Percentiles rank a stretch among this genome's conserved stretches.
Conservation (phyloP, 257 asterid species). For the Nicotiana benthamiana region DNA sequence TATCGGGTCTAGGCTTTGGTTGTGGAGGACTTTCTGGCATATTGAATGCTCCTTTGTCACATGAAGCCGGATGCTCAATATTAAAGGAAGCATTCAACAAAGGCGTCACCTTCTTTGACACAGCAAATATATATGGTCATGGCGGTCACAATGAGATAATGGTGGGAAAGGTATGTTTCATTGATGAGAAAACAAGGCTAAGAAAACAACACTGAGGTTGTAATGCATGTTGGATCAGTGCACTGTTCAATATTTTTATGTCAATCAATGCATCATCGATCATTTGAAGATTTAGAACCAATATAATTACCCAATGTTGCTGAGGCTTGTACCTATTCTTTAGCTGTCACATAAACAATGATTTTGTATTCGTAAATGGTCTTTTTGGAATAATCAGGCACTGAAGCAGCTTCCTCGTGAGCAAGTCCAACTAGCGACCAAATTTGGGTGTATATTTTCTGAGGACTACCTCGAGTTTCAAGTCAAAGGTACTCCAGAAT, state of each 20-base stretch:
- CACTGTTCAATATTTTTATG: neutral
- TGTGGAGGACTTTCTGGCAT: conserved; percentile 46
- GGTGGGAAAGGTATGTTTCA: conserved; percentile 41
- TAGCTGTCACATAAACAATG: neutral
- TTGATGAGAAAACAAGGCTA: neutral
- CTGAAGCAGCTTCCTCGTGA: conserved; percentile 28
- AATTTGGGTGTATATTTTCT: conserved; percentile 18
- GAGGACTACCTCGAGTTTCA: neutral
- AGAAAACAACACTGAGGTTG: neutral
- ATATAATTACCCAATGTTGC: neutral
- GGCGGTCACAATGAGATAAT: conserved; percentile 32
- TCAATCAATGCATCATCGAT: neutral
- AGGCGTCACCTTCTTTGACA: conserved; percentile 52
- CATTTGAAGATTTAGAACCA: neutral
- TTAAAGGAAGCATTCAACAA: conserved; percentile 33
- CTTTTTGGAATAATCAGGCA: conserved; percentile 16
- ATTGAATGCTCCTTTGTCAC: conserved; percentile 39
- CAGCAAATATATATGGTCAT: conserved; percentile 34
- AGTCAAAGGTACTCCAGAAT: conserved; percentile 25
- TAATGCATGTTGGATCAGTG: neutral
- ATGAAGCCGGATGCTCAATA: conserved; percentile 34
- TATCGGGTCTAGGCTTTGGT: conserved; percentile 44
- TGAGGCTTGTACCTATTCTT: neutral
- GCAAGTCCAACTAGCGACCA: conserved; percentile 27
- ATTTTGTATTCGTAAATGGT: neutral